Percentiles rank a stretch among this genome's conserved stretches.
Evolutionary conservation across 331 rosid genomes (phyloP).

Genomic region (Cucumis variabilis): DNA sequence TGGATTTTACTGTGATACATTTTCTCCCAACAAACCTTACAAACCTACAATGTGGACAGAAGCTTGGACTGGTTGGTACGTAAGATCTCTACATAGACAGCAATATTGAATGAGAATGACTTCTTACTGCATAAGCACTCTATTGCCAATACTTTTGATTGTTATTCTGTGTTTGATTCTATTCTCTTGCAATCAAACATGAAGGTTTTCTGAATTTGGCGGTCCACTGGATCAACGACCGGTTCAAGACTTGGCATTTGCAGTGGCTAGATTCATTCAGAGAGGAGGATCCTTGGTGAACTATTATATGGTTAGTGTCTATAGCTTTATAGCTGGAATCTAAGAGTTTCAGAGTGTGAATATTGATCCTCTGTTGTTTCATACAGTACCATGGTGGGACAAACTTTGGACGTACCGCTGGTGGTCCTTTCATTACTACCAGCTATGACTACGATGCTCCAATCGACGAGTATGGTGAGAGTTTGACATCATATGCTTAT

Average conservation of each 20-base stretch:
- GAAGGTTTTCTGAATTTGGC: conserved; percentile 95
- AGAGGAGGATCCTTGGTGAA: conserved; percentile 95
- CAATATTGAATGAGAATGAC: not conserved
- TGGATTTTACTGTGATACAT: conserved; percentile 92
- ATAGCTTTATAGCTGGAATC: not conserved
- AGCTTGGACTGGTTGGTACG: conserved; percentile 99
- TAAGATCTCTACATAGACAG: not conserved
- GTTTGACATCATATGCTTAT: not conserved
- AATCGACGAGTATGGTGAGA: conserved; percentile 36
- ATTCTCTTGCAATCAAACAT: conserved; percentile 32
- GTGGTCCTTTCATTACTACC: conserved; percentile 39
- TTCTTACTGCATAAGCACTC: not conserved
- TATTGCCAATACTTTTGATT: not conserved
- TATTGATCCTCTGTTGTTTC: not conserved
- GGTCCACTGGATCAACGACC: conserved; percentile 88
- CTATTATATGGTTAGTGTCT: conserved; percentile 86
- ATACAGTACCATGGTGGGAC: conserved; percentile 38
- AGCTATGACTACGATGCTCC: conserved; percentile 41
- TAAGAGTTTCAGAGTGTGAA: not conserved
- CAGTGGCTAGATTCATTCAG: conserved; percentile 80
- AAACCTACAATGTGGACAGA: conserved; percentile 98
- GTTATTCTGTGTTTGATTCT: conserved; percentile 9
- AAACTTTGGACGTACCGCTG: conserved; percentile 35
- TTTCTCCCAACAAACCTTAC: conserved; percentile 86
- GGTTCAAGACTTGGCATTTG: conserved; percentile 95